A percentile compares a stretch with the other conserved stretches of the same genome.
Conservation (phyloP, 164 flowering plant genomes). For the Vitis vinifera region ASM3070453v1 NC_081817.1:28922501-28923000, state of each 20-base stretch:
- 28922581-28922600: conserved; percentile 19
- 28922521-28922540: conserved; percentile 21
- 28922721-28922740: no score
- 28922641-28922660: no score
- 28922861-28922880: background rate
- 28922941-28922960: conserved; percentile 24
- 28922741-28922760: background rate
- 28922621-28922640: no score
- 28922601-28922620: conserved; percentile 21
- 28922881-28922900: background rate
- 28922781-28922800: no score
- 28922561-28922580: conserved; percentile 16
- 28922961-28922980: conserved; percentile 34
- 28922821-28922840: background rate
- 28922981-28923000: conserved; percentile 36
- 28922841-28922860: no score
- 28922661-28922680: no score
- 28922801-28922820: no score
- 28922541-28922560: background rate
- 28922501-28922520: conserved; percentile 25
- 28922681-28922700: no score
- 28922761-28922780: background rate
- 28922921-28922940: conserved; percentile 13
- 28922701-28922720: no score
- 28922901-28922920: background rate